Percentiles rank a stretch among this genome's conserved stretches.
These are phyloP conservation scores for Phytophthora pinifolia DNA, from an alignment of 352 stramenopile genomes.

Conservation along the genomic window DNA sequence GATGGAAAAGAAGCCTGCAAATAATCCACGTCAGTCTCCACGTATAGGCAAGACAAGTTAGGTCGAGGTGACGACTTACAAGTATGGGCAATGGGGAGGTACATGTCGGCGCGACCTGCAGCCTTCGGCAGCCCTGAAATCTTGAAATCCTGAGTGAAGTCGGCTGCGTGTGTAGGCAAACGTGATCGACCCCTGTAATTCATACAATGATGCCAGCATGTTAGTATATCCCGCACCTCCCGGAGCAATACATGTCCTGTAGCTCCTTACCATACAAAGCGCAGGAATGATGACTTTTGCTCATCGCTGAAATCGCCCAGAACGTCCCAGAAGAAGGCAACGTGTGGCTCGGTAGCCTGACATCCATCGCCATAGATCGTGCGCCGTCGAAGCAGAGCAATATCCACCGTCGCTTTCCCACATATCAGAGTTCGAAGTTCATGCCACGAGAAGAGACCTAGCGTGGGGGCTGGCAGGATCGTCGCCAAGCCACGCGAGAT, in stretches of 20 bases:
- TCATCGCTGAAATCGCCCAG: conserved; percentile 85
- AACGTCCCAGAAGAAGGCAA: conserved; percentile 92
- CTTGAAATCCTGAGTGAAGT: conserved; percentile 92
- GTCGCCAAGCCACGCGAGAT: conserved; percentile 82
- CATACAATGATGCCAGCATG: conserved; percentile 5
- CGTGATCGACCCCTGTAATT: conserved; percentile 70
- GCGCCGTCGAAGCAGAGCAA: conserved; percentile 78
- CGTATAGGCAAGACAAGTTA: too few species aligned
- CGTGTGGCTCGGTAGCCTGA: conserved; percentile 80
- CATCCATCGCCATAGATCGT: conserved; percentile 92
- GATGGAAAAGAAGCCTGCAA: conserved; percentile 85
- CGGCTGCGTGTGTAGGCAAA: conserved; percentile 84
- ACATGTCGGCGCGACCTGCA: conserved; percentile 70
- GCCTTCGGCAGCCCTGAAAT: conserved; percentile 85
- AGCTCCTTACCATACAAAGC: conserved; percentile 77
- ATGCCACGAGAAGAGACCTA: conserved; percentile 87
- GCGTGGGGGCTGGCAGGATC: conserved; percentile 79
- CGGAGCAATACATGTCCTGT: background rate
- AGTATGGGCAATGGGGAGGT: conserved; percentile 85
- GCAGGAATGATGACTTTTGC: conserved; percentile 90
- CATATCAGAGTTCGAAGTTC: conserved; percentile 90
- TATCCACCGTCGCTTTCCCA: conserved; percentile 87
- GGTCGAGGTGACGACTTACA: conserved; percentile 39
- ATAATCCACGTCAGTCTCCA: conserved; percentile 5
- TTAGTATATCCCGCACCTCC: conserved; percentile 12